Evolutionary conservation across 257 asterid species (phyloP), one percentile per base, ranked within the genome.

Genomic region (Przewalskia tangutica): DNA sequence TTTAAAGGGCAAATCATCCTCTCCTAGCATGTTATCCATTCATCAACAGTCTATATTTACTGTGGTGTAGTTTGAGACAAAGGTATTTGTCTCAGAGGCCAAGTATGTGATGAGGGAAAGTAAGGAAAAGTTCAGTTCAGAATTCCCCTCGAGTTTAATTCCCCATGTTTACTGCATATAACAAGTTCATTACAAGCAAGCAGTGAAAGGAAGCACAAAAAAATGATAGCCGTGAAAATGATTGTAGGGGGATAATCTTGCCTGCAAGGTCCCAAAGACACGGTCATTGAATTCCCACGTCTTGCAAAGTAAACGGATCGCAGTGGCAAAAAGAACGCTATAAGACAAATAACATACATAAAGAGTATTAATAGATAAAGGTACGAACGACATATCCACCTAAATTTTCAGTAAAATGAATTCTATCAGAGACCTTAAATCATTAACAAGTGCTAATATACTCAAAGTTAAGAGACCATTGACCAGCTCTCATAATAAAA

Each of bases 241-340:
- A 32, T 65, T 65, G 13, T 71, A 75, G 23, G 80, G 62, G 7
- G 62, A 46, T 75, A 85, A 62, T n/a, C 91, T 89, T 88, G 89
- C 99, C 96, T 92, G 98, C 90, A 96, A 89, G 88, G 89, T 92
- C 83, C 90, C 94, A 88, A 92, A 96, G 89, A 90, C 91, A 64
- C 97, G 98, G 82, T 89, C 99, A 80, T 89, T 96, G 86, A 87
- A 89, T 90, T 89, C 99, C 99, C 99, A 96, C 14, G 99, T 88
- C 90, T 92, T 96, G 89, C 97, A 93, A 82, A 94, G 84, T 88
- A 94, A 85, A 85, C 99, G 99, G 81, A 87, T 87, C 13, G 97
- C 98, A 80, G 97, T 91, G 81, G 97, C 94, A 88, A 89, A 91
- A 82, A 93, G 70, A 85, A 88, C 91, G 77, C 99, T 94, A 90